phyloP scores from a whole-genome alignment of 352 stramenopile species.

The Globisporangium apiculatum region DNA sequence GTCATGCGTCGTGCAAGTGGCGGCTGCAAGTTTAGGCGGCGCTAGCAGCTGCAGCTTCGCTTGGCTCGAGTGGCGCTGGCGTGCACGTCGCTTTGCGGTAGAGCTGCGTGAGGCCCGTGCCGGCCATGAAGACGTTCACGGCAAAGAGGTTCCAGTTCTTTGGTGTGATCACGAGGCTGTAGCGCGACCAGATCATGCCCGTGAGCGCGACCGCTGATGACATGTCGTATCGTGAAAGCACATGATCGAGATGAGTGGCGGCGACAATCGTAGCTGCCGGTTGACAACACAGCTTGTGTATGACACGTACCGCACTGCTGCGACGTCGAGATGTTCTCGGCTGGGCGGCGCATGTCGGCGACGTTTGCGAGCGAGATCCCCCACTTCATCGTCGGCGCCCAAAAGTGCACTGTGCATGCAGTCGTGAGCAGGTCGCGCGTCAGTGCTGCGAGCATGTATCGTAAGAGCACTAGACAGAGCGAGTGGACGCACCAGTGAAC shows the following conservation, averaged over 20 bases:
- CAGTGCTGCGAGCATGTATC: too few relatives aligned
- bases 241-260: background rate
- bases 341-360: conserved; percentile 72
- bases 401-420: conserved; percentile 68
- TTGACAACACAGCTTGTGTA: background rate
- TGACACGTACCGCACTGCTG: conserved; percentile 52
- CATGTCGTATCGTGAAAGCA: background rate
- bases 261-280: background rate
- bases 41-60: too few relatives aligned
- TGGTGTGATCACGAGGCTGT: conserved; percentile 83
- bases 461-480: background rate
- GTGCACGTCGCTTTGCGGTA: conserved; percentile 67
- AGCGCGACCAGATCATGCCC: conserved; percentile 88
- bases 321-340: conserved; percentile 75
- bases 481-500: conserved; percentile 59
- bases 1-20: too few relatives aligned
- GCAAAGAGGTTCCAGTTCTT: conserved; percentile 90
- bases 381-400: conserved; percentile 87
- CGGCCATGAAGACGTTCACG: conserved; percentile 88
- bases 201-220: conserved; percentile 57
- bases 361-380: conserved; percentile 84
- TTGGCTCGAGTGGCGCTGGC: too few relatives aligned
- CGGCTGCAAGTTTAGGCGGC: too few relatives aligned
- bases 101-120: conserved; percentile 79
- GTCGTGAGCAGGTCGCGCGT: background rate